phyloP scores from a whole-genome alignment of 1,284 basidiomycete species.

The Tremellales sp. region DNA sequence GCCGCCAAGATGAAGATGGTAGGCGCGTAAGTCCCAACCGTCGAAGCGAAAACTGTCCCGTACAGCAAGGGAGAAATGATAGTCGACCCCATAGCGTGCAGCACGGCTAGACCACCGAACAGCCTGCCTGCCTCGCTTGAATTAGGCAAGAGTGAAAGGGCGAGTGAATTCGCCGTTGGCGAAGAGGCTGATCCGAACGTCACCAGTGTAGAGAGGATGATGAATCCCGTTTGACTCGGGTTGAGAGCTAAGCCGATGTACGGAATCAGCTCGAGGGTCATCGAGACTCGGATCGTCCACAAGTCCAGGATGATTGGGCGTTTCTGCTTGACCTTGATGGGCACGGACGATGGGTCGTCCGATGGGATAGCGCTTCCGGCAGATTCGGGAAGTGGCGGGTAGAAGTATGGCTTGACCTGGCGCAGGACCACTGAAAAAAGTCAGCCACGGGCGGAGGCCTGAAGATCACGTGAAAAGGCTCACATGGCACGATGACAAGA shows the following conservation, averaged over 20 bases:
- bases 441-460: no score
- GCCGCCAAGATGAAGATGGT: conserved; percentile 39
- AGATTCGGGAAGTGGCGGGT: conserved; percentile 1
- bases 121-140: conserved; percentile 40
- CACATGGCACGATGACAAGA: conserved; percentile 59
- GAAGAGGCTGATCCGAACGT: conserved; percentile 33
- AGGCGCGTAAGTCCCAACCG: conserved; percentile 38
- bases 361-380: conserved; percentile 2
- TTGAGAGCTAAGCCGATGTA: conserved; percentile 53
- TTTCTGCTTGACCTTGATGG: conserved; percentile 5
- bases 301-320: conserved; percentile 41
- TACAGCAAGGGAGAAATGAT: conserved; percentile 43
- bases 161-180: conserved; percentile 43
- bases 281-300: conserved; percentile 35
- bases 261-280: conserved; percentile 56
- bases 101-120: conserved; percentile 44
- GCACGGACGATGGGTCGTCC: not conserved
- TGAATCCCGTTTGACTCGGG: conserved; percentile 25
- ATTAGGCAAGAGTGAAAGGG: conserved; percentile 38
- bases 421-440: conserved; percentile 31
- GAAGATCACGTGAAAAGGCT: no score
- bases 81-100: conserved; percentile 37
- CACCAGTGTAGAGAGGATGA: conserved; percentile 27
- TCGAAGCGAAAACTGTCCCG: conserved; percentile 35
- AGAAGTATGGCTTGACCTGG: conserved; percentile 40